Evolutionary conservation across 495 filamentous ascomycete genomes (phyloP).

Genomic region (Talaromyces liani): DNA sequence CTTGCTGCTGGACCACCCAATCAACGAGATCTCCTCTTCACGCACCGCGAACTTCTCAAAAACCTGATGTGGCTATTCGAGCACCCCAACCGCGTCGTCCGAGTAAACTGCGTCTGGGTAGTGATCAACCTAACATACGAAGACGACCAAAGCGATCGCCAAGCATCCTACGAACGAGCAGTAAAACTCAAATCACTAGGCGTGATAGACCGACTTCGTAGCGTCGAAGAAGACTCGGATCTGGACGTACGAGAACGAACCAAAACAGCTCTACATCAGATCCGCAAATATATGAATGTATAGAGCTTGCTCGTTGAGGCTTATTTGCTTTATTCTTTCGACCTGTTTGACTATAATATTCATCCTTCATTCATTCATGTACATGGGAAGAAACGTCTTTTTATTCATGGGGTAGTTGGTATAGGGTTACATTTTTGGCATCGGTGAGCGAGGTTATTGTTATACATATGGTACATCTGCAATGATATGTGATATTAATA

Average conservation of each 20-base stretch:
- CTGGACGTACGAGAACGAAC: constrained; percentile 76
- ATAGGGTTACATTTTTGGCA: not conserved
- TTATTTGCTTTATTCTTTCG: not conserved
- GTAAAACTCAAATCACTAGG: constrained; percentile 62
- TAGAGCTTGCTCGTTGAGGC: not conserved
- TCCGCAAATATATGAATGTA: constrained; percentile 29
- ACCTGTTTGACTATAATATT: not conserved
- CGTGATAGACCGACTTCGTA: constrained; percentile 56
- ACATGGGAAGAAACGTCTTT: not conserved
- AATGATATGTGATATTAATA: not conserved
- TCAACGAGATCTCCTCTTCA: constrained; percentile 69
- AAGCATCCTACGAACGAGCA: constrained; percentile 55
- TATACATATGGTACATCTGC: not conserved
- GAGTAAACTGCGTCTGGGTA: constrained; percentile 69
- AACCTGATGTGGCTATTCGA: constrained; percentile 51
- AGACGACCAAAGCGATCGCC: constrained; percentile 60
- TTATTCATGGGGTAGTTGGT: not conserved
- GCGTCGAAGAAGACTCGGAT: constrained; percentile 64
- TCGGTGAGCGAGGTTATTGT: constrained; percentile 4
- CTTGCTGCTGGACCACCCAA: constrained; percentile 70
- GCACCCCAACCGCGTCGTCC: constrained; percentile 61
- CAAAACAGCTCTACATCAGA: constrained; percentile 66
- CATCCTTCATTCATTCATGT: not conserved
- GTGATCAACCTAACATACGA: constrained; percentile 76
- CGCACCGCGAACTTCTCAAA: constrained; percentile 49